These are phyloP conservation scores for Aspergillus versicolor DNA, from an alignment of 2,329 filamentous ascomycete species.

Conservation along the genomic window DNA sequence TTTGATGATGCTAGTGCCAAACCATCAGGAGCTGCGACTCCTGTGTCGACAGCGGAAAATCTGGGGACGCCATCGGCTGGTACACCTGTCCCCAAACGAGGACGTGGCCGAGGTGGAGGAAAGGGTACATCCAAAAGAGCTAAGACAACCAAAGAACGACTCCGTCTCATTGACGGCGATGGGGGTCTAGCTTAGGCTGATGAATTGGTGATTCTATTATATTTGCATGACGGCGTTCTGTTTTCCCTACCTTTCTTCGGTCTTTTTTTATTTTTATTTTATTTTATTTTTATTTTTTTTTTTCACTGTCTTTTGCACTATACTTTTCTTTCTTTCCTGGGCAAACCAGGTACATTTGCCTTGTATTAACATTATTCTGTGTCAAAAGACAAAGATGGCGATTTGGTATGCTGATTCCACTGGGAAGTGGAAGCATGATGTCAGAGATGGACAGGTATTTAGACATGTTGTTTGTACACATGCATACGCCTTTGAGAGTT, in stretches of 20 bases:
- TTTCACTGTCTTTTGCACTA: background rate
- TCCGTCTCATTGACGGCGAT: conserved; percentile 46
- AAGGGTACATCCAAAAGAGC: conserved; percentile 62
- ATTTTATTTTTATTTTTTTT: conserved; percentile 1
- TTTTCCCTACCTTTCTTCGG: conserved; percentile 3
- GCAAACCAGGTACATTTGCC: background rate
- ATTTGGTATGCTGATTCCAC: background rate
- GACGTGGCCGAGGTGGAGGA: conserved; percentile 51
- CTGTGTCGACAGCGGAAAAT: conserved; percentile 58
- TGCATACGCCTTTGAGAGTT: conserved; percentile 4
- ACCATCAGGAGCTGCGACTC: conserved; percentile 81
- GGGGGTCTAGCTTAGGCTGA: conserved; percentile 32
- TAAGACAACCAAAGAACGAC: conserved; percentile 56
- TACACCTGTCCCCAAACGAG: conserved; percentile 55
- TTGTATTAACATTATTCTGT: conserved; percentile 18
- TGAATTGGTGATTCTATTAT: conserved; percentile 6
- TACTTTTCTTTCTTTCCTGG: conserved; percentile 2
- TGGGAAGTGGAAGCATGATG: conserved; percentile 2
- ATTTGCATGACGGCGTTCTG: conserved; percentile 18
- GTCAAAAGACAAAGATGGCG: conserved; percentile 5
- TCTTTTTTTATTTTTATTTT: conserved; percentile 4
- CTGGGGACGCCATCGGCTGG: conserved; percentile 39
- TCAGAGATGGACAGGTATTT: conserved; percentile 10
- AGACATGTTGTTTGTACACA: conserved; percentile 9
- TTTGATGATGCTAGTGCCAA: conserved; percentile 86